Conservation (phyloP, 2,329 filamentous ascomycete species). For the Teratosphaeria nubilosa region DNA sequence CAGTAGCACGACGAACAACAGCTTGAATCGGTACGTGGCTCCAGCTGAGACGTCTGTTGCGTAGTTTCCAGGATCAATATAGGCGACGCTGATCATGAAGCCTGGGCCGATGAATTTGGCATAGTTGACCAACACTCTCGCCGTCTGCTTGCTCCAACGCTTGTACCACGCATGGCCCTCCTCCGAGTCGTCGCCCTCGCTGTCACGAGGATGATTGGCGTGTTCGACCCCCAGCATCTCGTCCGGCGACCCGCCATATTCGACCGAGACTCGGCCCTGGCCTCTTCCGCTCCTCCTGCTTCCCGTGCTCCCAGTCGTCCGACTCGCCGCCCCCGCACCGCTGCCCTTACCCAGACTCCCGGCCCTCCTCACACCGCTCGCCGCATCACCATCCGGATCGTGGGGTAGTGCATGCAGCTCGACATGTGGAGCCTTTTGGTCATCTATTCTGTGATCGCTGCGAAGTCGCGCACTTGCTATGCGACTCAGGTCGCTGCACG, state of each 20-base stretch:
- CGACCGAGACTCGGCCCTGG: conserved; percentile 4
- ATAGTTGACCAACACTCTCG: conserved; percentile 16
- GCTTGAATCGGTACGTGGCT: conserved; percentile 52
- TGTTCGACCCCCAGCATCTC: conserved; percentile 10
- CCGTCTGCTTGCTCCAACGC: not conserved
- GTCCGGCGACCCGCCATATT: conserved; percentile 15
- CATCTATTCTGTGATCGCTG: conserved; percentile 32
- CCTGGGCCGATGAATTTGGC: conserved; percentile 54
- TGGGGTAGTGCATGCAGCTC: conserved; percentile 9
- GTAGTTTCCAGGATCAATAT: conserved; percentile 52
- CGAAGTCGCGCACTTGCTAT: conserved; percentile 49
- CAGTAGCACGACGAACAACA: conserved; percentile 59
- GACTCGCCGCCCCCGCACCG: not conserved
- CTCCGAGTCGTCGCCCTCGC: not conserved
- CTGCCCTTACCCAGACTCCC: not conserved
- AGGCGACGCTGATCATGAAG: conserved; percentile 48
- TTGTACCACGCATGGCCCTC: not conserved
- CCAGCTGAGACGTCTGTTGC: conserved; percentile 60
- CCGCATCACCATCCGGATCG: conserved; percentile 1
- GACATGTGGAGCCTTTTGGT: conserved; percentile 18
- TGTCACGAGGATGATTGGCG: not conserved
- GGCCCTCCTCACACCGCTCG: conserved; percentile 3
- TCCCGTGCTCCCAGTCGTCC: not conserved
- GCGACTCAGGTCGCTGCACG: conserved; percentile 51
- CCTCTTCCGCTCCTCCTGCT: not conserved